These are phyloP conservation scores for Pestalotiopsis sp. DNA, from an alignment of 2,329 filamentous ascomycete species.

Conservation along the genomic window DNA sequence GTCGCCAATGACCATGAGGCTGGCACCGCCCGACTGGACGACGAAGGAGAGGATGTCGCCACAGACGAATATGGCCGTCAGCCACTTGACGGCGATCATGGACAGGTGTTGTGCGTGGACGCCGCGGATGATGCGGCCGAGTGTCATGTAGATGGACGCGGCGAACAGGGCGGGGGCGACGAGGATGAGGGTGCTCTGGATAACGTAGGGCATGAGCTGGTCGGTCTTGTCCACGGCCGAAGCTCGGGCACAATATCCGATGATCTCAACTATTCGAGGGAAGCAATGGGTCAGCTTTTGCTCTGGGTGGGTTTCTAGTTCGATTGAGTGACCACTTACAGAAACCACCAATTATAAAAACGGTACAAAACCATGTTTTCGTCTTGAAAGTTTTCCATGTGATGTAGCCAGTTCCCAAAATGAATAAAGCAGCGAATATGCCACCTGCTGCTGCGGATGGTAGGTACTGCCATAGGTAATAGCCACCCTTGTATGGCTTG, in stretches of 20 bases:
- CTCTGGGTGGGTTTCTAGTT: background rate
- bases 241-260: background rate
- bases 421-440: slow-evolving; percentile 45
- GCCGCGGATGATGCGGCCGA: slow-evolving; percentile 42
- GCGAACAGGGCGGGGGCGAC: slow-evolving; percentile 51
- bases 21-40: slow-evolving; percentile 48
- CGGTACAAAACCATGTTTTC: slow-evolving; percentile 51
- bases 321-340: slow-evolving; percentile 38
- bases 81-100: slow-evolving; percentile 27
- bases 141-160: slow-evolving; percentile 53
- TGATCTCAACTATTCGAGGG: background rate
- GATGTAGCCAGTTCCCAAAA: slow-evolving; percentile 38
- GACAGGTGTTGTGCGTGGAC: slow-evolving; percentile 34
- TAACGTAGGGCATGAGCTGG: slow-evolving; percentile 37
- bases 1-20: slow-evolving; percentile 29
- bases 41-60: slow-evolving; percentile 56
- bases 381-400: slow-evolving; percentile 42
- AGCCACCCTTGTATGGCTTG: slow-evolving; percentile 28
- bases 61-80: slow-evolving; percentile 57
- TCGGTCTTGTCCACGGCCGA: slow-evolving; percentile 22
- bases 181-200: slow-evolving; percentile 45
- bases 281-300: background rate
- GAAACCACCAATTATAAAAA: slow-evolving; percentile 47
- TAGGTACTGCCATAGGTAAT: slow-evolving; percentile 37
- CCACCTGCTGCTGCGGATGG: slow-evolving; percentile 46